Percentiles rank a stretch among this genome's conserved stretches.
Evolutionary conservation across 768 basidiomycete genomes (phyloP).

Genomic region (Mrakia hoshinonis): DNA sequence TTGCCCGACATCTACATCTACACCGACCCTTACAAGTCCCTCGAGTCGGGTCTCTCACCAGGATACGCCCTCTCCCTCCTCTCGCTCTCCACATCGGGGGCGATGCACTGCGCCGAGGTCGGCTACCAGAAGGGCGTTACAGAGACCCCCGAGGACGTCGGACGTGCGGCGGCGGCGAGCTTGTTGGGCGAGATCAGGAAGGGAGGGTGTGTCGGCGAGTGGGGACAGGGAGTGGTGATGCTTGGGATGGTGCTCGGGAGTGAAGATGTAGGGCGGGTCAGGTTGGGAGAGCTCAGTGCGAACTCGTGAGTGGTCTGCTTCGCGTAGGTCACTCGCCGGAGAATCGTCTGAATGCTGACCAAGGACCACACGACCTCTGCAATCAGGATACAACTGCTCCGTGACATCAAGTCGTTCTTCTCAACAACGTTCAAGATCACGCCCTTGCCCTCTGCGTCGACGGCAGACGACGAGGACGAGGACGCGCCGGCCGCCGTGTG

Average conservation of each 20-base stretch:
- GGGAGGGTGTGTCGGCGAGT: slow-evolving; percentile 84
- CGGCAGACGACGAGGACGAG: slow-evolving; percentile 35
- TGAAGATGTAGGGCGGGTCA: slow-evolving; percentile 86
- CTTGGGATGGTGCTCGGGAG: slow-evolving; percentile 92
- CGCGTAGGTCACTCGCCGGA: no score
- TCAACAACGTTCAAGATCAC: slow-evolving; percentile 89
- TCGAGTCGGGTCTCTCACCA: slow-evolving; percentile 87
- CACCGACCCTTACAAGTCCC: slow-evolving; percentile 95
- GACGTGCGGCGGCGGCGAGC: slow-evolving; percentile 65
- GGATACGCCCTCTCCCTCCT: slow-evolving; percentile 87
- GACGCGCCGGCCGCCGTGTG: slow-evolving; percentile 48
- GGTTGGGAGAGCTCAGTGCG: slow-evolving; percentile 71
- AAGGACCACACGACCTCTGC: background rate
- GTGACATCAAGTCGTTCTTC: slow-evolving; percentile 72
- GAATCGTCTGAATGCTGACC: slow-evolving; percentile 33
- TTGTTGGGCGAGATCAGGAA: slow-evolving; percentile 67
- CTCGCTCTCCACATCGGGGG: slow-evolving; percentile 84
- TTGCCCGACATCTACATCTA: slow-evolving; percentile 98
- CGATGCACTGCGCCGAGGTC: slow-evolving; percentile 77
- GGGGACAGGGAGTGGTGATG: slow-evolving; percentile 76
- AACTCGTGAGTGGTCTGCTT: slow-evolving; percentile 53
- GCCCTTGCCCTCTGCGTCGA: slow-evolving; percentile 31
- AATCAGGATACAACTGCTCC: slow-evolving; percentile 76
- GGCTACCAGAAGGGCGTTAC: slow-evolving; percentile 50
- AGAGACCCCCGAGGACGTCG: slow-evolving; percentile 85